Conservation (phyloP, 257 asterid genomes). For the Salvia splendens region DNA sequence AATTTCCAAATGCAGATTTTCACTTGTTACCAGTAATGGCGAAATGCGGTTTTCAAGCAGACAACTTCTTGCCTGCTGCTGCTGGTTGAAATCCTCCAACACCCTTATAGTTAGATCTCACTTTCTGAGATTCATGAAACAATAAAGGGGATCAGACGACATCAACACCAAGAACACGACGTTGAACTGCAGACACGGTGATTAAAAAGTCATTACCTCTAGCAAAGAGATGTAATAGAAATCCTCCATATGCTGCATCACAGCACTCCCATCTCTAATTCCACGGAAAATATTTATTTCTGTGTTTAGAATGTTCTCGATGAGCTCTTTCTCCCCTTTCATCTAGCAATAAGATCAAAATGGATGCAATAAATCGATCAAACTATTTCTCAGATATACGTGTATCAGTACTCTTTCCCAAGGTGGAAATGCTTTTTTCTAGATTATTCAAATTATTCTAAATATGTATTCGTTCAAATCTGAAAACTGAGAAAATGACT, state of each 20-base stretch:
- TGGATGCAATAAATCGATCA: neutral
- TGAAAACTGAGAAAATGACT: neutral
- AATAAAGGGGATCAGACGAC: slow-evolving; percentile 4
- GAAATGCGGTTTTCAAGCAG: slow-evolving; percentile 29
- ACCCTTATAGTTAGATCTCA: slow-evolving; percentile 66
- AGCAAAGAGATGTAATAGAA: slow-evolving; percentile 82
- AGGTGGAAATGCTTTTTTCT: neutral
- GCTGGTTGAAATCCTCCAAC: slow-evolving; percentile 45
- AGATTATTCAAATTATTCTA: neutral
- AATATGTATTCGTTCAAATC: slow-evolving; percentile 3
- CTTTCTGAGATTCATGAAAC: slow-evolving; percentile 49
- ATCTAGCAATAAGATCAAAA: slow-evolving; percentile 45
- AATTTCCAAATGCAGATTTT: neutral
- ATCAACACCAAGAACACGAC: neutral
- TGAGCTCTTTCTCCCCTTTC: slow-evolving; percentile 93
- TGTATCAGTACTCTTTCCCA: too few relatives aligned
- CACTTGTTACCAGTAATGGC: neutral
- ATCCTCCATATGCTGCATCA: slow-evolving; percentile 99
- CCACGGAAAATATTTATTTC: slow-evolving; percentile 87
- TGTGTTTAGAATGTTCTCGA: slow-evolving; percentile 89
- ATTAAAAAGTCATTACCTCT: slow-evolving; percentile 53
- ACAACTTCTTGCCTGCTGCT: slow-evolving; percentile 38
- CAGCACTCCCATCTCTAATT: slow-evolving; percentile 98
- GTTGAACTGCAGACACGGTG: neutral
- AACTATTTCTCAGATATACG: neutral